Evolutionary conservation across 2,329 filamentous ascomycete species (phyloP).

Genomic region (Ploettnerulaceae sp.): DNA sequence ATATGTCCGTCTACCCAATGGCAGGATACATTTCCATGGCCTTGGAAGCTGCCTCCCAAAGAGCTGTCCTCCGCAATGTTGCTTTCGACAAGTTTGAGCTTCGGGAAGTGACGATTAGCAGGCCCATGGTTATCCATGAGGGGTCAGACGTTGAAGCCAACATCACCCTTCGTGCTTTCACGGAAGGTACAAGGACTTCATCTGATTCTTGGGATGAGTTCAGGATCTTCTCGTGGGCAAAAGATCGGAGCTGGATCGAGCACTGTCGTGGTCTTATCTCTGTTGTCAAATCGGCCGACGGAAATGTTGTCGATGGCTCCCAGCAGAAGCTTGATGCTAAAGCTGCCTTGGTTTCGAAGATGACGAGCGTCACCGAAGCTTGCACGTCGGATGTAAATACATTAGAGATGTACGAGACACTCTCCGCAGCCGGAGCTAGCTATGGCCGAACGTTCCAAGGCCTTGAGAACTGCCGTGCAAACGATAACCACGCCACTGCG

Average conservation of each 20-base stretch:
- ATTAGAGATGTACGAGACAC: slow-evolving; percentile 41
- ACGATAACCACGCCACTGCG: slow-evolving; percentile 32
- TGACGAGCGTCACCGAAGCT: slow-evolving; percentile 30
- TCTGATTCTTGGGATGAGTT: slow-evolving; percentile 52
- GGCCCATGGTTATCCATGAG: slow-evolving; percentile 47
- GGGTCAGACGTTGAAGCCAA: slow-evolving; percentile 43
- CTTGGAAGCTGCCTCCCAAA: slow-evolving; percentile 32
- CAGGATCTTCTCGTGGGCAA: slow-evolving; percentile 49
- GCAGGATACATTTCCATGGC: slow-evolving; percentile 36
- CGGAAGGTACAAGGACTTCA: slow-evolving; percentile 39
- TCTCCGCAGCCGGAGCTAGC: slow-evolving; percentile 43
- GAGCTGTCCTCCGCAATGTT: slow-evolving; percentile 30
- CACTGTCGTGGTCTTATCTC: slow-evolving; percentile 27
- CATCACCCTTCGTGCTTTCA: slow-evolving; percentile 34
- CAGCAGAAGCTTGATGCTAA: slow-evolving; percentile 18
- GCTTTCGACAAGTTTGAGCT: slow-evolving; percentile 42
- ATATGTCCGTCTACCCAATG: slow-evolving; percentile 32
- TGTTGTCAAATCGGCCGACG: slow-evolving; percentile 14
- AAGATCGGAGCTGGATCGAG: slow-evolving; percentile 50
- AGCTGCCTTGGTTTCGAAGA: slow-evolving; percentile 31
- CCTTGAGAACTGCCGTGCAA: slow-evolving; percentile 42
- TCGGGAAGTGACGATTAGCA: slow-evolving; percentile 45
- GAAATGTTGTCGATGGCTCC: slow-evolving; percentile 22
- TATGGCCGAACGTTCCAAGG: slow-evolving; percentile 51
- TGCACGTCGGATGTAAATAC: slow-evolving; percentile 33